These are phyloP conservation scores for Verbena officinalis DNA, from an alignment of 257 asterid genomes.

Conservation along the genomic window DNA sequence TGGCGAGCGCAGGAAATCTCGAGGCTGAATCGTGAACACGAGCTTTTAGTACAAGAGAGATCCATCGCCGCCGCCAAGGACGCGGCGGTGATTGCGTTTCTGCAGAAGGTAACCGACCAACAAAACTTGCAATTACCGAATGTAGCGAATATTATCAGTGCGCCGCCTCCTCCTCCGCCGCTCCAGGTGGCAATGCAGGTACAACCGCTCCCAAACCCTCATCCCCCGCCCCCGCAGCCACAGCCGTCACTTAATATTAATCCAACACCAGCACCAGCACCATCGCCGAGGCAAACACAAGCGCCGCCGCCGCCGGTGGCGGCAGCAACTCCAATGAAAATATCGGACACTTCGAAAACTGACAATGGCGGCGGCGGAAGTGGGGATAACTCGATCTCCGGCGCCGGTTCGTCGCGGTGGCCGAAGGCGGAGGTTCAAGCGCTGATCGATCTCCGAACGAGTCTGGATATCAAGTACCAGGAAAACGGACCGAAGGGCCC, in stretches of 20 bases:
- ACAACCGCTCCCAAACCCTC: slow-evolving; percentile 20
- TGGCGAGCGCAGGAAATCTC: slow-evolving; percentile 75
- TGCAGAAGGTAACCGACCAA: slow-evolving; percentile 66
- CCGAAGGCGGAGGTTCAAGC: slow-evolving; percentile 87
- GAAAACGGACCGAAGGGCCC: slow-evolving; percentile 92
- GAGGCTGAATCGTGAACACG: slow-evolving; percentile 75
- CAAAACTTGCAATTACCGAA: slow-evolving; percentile 46
- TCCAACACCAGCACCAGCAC: slow-evolving; percentile 27
- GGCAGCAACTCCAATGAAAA: slow-evolving; percentile 22
- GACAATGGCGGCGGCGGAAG: slow-evolving; percentile 41
- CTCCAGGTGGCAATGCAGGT: slow-evolving; percentile 23
- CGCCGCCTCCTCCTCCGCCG: slow-evolving; percentile 4
- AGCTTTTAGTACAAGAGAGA: slow-evolving; percentile 71
- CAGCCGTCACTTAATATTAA: background rate
- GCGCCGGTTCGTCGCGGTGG: slow-evolving; percentile 72
- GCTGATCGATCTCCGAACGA: slow-evolving; percentile 59
- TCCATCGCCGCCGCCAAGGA: slow-evolving; percentile 71
- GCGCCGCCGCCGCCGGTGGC: background rate
- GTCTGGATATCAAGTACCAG: slow-evolving; percentile 70
- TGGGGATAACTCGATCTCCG: slow-evolving; percentile 32
- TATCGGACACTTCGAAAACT: slow-evolving; percentile 19
- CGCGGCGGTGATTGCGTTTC: slow-evolving; percentile 67
- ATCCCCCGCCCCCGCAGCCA: slow-evolving; percentile 10
- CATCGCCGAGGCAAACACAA: slow-evolving; percentile 15
- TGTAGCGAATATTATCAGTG: background rate